Evolutionary conservation across 1,139 yeast genomes (phyloP).

Genomic region (Casaregolazyma suthepensis): DNA sequence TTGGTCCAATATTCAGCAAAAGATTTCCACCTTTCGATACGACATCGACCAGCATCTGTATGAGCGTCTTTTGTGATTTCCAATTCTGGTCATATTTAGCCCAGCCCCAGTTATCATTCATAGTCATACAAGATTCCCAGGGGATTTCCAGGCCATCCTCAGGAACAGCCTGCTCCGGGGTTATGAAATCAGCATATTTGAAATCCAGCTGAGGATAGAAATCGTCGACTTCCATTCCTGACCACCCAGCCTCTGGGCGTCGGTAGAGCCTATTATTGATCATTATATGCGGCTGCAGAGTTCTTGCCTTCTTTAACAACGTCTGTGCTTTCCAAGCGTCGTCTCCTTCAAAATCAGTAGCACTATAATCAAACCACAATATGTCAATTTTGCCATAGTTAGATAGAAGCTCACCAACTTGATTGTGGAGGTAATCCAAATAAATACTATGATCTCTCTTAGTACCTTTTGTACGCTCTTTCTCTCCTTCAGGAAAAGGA

Average conservation of each 20-base stretch:
- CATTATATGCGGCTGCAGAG: slow-evolving; percentile 11
- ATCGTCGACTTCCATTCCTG: slow-evolving; percentile 12
- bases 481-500: slow-evolving; percentile 15
- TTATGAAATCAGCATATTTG: slow-evolving; percentile 16
- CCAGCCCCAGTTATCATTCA: slow-evolving; percentile 17
- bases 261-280: slow-evolving; percentile 15
- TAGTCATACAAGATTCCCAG: slow-evolving; percentile 18
- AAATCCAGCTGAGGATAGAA: slow-evolving; percentile 11
- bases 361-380: slow-evolving; percentile 16
- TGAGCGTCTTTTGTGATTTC: slow-evolving; percentile 10
- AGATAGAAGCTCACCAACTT: slow-evolving; percentile 13
- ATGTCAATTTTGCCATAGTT: slow-evolving; percentile 13
- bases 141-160: slow-evolving; percentile 10
- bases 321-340: slow-evolving; percentile 14
- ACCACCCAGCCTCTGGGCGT: slow-evolving; percentile 13
- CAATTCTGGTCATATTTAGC: slow-evolving; percentile 13
- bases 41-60: slow-evolving; percentile 12
- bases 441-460: slow-evolving; percentile 11
- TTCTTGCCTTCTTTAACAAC: slow-evolving; percentile 10
- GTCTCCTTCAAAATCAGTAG: slow-evolving; percentile 15
- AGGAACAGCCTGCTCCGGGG: slow-evolving; percentile 16
- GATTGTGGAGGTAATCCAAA: slow-evolving; percentile 12
- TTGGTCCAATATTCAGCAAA: slow-evolving; percentile 17
- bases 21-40: slow-evolving; percentile 16
- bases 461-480: slow-evolving; percentile 6